Evolutionary conservation across 495 filamentous ascomycete genomes (phyloP).

Genomic region (Pyrenula massariospora): DNA sequence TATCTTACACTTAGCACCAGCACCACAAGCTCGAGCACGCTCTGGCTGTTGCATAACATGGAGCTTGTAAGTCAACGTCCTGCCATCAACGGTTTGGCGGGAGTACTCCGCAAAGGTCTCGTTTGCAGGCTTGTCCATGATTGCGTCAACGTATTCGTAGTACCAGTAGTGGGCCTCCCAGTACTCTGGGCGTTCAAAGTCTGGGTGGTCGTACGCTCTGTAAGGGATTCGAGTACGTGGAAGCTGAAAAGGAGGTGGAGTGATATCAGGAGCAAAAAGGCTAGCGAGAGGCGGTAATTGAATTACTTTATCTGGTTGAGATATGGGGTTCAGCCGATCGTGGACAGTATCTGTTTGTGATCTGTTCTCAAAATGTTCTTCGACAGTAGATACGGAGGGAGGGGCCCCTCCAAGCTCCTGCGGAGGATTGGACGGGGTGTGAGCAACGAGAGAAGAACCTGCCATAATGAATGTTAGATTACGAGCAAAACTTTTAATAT

Average conservation of each 20-base stretch:
- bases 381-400: no score
- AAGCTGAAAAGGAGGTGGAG: no score
- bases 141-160: background rate
- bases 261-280: no score
- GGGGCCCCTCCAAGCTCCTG: no score
- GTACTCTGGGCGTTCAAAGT: background rate
- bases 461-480: background rate
- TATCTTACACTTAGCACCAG: constrained; percentile 80
- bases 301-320: no score
- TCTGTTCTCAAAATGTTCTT: no score
- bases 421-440: no score
- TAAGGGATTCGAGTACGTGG: background rate
- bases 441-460: no score
- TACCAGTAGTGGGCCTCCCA: background rate
- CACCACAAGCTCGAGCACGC: constrained; percentile 90
- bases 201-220: background rate
- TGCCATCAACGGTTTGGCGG: constrained; percentile 67
- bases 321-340: no score
- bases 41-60: constrained; percentile 90
- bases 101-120: constrained; percentile 47
- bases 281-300: no score
- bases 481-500: no score
- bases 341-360: no score
- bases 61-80: constrained; percentile 69
- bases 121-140: constrained; percentile 23